Conservation (phyloP, 306 rosid species). For the Astragalus glycyphyllos region DNA sequence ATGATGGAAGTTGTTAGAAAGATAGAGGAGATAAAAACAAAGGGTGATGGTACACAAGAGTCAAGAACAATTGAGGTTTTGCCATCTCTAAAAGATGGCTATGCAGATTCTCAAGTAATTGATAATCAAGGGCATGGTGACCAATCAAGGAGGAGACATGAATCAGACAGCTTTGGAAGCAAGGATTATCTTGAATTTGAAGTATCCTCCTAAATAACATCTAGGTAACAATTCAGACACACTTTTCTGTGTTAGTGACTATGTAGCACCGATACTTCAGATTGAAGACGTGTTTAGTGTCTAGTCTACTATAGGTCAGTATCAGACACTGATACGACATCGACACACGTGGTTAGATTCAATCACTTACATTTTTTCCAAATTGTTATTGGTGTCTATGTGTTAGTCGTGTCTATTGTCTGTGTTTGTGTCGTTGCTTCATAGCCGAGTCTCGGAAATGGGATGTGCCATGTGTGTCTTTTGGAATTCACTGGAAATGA, state of each 20-base stretch:
- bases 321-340: too few relatives aligned
- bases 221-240: constrained; percentile 9
- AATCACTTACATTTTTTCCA: too few relatives aligned
- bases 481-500: constrained; percentile 15
- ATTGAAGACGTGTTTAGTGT: too few relatives aligned
- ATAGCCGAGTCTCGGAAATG: neutral
- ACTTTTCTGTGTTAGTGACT: neutral
- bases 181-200: constrained; percentile 39
- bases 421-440: too few relatives aligned
- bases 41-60: constrained; percentile 24
- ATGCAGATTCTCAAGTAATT: constrained; percentile 39
- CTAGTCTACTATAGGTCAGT: too few relatives aligned
- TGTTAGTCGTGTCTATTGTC: too few relatives aligned
- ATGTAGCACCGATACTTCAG: too few relatives aligned
- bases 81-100: constrained; percentile 52
- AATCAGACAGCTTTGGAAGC: constrained; percentile 41
- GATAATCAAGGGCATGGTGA: constrained; percentile 39
- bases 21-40: constrained; percentile 53
- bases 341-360: too few relatives aligned
- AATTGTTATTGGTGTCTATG: too few relatives aligned
- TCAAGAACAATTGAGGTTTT: constrained; percentile 47
- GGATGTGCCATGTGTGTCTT: constrained; percentile 8
- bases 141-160: constrained; percentile 29
- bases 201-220: constrained; percentile 11
- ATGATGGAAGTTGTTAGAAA: constrained; percentile 63